Conservation (phyloP, 371 early-diverging fungal genomes). For the Saksenaea vasiformis region DNA sequence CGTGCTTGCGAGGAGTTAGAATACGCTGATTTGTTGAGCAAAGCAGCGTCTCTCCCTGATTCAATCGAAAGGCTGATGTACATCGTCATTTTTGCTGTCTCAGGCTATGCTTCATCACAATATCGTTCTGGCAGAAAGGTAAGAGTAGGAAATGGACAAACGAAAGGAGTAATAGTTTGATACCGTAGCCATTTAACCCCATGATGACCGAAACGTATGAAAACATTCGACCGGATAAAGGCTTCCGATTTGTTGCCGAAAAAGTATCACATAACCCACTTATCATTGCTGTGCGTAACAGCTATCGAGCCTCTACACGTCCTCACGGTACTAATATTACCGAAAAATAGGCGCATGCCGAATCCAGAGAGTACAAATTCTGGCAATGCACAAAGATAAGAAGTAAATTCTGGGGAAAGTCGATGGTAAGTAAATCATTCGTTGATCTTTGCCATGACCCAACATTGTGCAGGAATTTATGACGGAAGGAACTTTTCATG, state of each 20-base stretch:
- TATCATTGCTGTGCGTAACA: conserved; percentile 66
- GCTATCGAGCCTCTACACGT: not conserved
- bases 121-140: conserved; percentile 79
- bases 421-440: conserved; percentile 8
- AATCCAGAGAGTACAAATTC: conserved; percentile 64
- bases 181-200: conserved; percentile 87
- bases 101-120: conserved; percentile 81
- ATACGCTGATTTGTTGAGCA: conserved; percentile 78
- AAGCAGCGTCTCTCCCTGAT: conserved; percentile 61
- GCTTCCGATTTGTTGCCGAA: conserved; percentile 82
- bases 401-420: conserved; percentile 86
- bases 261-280: conserved; percentile 88
- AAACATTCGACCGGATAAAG: conserved; percentile 76
- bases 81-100: conserved; percentile 84
- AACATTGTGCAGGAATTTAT: conserved; percentile 59
- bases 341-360: conserved; percentile 63
- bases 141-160: not conserved
- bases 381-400: conserved; percentile 79
- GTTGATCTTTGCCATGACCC: not conserved
- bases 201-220: conserved; percentile 96
- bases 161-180: too few relatives aligned
- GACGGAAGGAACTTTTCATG: conserved; percentile 73
- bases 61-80: conserved; percentile 78
- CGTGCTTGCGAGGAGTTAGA: conserved; percentile 89
- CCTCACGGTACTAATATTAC: not conserved